phyloP scores from a whole-genome alignment of 768 basidiomycete genomes.

The Tulasnella sp. region DNA sequence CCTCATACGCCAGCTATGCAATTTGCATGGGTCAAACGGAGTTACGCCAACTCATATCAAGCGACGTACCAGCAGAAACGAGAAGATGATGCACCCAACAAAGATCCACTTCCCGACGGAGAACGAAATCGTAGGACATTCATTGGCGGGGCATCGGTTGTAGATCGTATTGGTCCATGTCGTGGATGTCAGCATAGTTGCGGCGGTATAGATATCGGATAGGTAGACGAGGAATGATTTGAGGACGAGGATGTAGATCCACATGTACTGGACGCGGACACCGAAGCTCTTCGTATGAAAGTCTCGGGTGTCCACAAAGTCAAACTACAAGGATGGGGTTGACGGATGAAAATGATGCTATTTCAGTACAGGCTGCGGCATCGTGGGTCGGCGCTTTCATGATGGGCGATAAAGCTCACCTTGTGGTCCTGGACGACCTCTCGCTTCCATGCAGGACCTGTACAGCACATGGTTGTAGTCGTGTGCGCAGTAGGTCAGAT shows the following conservation, averaged over 20 bases:
- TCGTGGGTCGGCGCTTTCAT: neutral
- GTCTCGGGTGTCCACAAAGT: slow-evolving; percentile 86
- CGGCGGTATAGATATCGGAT: slow-evolving; percentile 94
- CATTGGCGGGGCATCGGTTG: slow-evolving; percentile 46
- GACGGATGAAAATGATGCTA: neutral
- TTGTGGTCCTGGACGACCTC: slow-evolving; percentile 98
- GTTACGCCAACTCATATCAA: neutral
- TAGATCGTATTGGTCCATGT: slow-evolving; percentile 91
- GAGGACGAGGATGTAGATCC: slow-evolving; percentile 85
- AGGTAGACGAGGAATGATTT: slow-evolving; percentile 95
- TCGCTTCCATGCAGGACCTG: slow-evolving; percentile 83
- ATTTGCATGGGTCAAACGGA: neutral
- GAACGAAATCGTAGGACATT: slow-evolving; percentile 73
- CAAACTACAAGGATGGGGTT: slow-evolving; percentile 55
- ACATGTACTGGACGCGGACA: slow-evolving; percentile 81
- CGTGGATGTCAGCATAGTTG: slow-evolving; percentile 87
- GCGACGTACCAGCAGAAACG: slow-evolving; percentile 78
- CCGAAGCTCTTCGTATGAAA: slow-evolving; percentile 79
- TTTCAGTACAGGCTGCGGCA: neutral
- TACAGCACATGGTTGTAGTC: slow-evolving; percentile 51
- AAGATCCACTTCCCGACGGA: slow-evolving; percentile 90
- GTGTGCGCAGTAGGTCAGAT: neutral
- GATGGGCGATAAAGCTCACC: slow-evolving; percentile 34
- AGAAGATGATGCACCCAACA: slow-evolving; percentile 95
- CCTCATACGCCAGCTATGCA: slow-evolving; percentile 76